Percentiles rank a stretch among this genome's conserved stretches.
phyloP scores from a whole-genome alignment of 148 eudicot genomes.

The Chenopodium quinoa region DNA sequence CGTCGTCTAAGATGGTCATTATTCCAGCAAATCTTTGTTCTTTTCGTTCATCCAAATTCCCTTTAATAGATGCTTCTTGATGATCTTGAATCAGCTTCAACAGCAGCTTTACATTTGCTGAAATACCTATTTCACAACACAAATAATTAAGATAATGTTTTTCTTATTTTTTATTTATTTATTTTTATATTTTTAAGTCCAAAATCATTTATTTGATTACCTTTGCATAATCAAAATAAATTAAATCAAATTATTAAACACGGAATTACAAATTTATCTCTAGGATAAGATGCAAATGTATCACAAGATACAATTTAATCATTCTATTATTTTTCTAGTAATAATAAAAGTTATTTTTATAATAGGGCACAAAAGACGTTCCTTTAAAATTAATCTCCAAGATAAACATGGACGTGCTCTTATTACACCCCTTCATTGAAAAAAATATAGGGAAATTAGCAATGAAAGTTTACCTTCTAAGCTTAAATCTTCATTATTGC shows the following conservation, averaged over 20 bases:
- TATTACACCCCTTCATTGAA: neutral
- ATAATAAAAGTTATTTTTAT: too few species aligned
- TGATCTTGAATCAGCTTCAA: slow-evolving; percentile 83
- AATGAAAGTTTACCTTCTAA: slow-evolving; percentile 57
- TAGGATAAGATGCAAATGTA: too few species aligned
- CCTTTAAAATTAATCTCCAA: too few species aligned
- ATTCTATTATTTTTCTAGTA: too few species aligned
- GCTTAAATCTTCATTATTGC: slow-evolving; percentile 43
- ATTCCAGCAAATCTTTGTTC: slow-evolving; percentile 75
- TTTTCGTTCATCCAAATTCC: slow-evolving; percentile 50
- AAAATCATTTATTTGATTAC: too few species aligned
- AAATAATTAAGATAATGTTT: neutral
- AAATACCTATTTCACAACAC: slow-evolving; percentile 46
- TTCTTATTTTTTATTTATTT: too few species aligned
- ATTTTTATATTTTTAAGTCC: too few species aligned
- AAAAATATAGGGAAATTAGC: neutral
- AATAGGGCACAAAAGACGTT: too few species aligned
- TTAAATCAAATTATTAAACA: neutral
- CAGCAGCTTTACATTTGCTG: slow-evolving; percentile 67
- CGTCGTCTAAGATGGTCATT: slow-evolving; percentile 75
- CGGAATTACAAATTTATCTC: too few species aligned
- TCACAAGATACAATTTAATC: too few species aligned
- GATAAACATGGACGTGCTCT: too few species aligned
- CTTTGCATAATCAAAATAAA: too few species aligned
- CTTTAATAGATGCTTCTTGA: slow-evolving; percentile 52